phyloP scores from a whole-genome alignment of 2,329 filamentous ascomycete species.

The Ophiostoma piceae region DNA sequence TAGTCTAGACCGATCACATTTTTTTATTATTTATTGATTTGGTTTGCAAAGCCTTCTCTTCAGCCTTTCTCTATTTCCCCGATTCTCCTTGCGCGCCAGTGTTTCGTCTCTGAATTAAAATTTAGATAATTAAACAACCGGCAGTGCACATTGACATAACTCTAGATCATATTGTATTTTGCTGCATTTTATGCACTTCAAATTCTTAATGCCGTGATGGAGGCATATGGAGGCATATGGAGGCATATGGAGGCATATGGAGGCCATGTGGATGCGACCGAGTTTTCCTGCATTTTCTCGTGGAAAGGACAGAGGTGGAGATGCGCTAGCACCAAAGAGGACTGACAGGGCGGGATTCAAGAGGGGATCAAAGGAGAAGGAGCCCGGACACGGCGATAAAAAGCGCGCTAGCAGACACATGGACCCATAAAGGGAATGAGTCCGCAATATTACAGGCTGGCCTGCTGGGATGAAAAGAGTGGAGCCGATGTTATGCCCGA shows the following conservation, averaged over 20 bases:
- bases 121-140: background rate
- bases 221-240: no score
- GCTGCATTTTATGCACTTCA: background rate
- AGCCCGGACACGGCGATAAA: constrained; percentile 7
- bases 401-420: background rate
- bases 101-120: background rate
- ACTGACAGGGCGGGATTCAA: background rate
- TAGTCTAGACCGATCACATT: background rate
- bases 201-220: background rate
- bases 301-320: background rate
- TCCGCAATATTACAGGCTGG: background rate
- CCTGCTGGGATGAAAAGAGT: background rate
- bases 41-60: background rate
- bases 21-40: background rate
- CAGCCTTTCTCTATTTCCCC: background rate
- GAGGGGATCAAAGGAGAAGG: background rate
- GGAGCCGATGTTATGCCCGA: constrained; percentile 5
- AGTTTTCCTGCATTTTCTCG: background rate
- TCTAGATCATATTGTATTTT: background rate
- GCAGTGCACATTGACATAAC: background rate
- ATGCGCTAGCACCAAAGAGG: background rate
- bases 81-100: background rate
- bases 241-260: no score
- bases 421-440: background rate
- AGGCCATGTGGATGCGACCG: background rate